Base-by-base conservation (phyloP, 2,329 filamentous ascomycete species). In the Aspergillus tamarii region DNA sequence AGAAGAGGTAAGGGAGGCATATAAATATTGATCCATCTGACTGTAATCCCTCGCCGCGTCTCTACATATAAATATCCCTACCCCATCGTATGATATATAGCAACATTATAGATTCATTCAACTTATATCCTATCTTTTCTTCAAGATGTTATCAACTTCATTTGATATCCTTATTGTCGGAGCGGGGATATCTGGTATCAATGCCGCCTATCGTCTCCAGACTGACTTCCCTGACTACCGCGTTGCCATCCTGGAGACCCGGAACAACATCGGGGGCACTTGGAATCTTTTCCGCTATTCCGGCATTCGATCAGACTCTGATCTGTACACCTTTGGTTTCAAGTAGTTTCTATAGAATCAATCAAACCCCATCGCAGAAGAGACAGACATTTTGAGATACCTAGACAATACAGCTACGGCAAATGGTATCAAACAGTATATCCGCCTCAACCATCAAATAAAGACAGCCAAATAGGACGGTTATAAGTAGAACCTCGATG, bases 261-360 rank as follows among this genome's bases (percentile, higher is more conserved):
- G 91, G 30, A 80, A 84, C 55, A 79, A 82, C 41, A 81, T 93
- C 11, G 91, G 91, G 2, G 91, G 91, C 1, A 94, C 91, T 0
- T 94, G 91, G 91, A 88, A 90, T 69, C 78, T 93, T 1, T 94
- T 92, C 80, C 85, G 84, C 43, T 94, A 93, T 68, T 91, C 90
- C 0, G 89, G 91, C 11, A 88, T 91, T 66, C 81, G 87, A 46
- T 88, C 87, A 1, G 85, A 89, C 66, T 87, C 86, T 0, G 86
- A 89, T 69, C 78, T 89, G 5, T 83, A 83, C 67, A 88, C 85
- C 0, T 88, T 88, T 64, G 85, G 85, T 21, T 92, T 92, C 69
- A 76, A 84, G 1, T 93, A 90, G 86, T 84, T 86, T 50, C 88
- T 88, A 0, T 93, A 90, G 90, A 78, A 78, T 7, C 77, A 85